Base-by-base conservation (phyloP, 2,329 filamentous ascomycete genomes). In the Pseudocercospora musae region DNA sequence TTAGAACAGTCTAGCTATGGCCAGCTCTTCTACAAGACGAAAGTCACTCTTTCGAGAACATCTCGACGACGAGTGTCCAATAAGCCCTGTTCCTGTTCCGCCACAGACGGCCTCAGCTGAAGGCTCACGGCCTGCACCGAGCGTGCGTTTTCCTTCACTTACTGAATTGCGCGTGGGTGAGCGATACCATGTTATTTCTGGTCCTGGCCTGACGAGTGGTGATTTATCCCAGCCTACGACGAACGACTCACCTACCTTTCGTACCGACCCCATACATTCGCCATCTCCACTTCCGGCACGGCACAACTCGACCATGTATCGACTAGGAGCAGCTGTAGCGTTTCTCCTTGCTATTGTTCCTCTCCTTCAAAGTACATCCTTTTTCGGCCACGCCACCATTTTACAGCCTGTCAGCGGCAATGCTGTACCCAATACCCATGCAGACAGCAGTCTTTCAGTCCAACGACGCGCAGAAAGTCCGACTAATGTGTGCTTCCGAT, bases 401-500 rank as follows among this genome's bases (percentile, higher is more conserved):
- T 49, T 73, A 13, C 67, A 74, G 40, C 71, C 70, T 18, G 74
- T 72, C 29, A 69, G 72, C 58, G 73, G 69, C 56, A 71, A 70
- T 54, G 64, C 68, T 1, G 69, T 75, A 60, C 69, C 66, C 15
- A 63, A 20, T 42, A 25, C 21, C 13, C 66, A 57, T 59, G 58
- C n/a, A 57, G 60, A 49, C 58, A 57, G 23, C 29, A 63, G n/a
- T 53, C 21, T 33, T 23, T 48, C 62, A 23, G 50, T 68, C n/a
- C 58, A 61, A 59, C 72, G 73, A 42, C 42, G 66, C 57, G 64
- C 64, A 33, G 65, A 52, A 33, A 85, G 79, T 65, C 77, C 82
- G 2, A 85, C 83, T 1, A 78, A 84, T 66, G 80, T 87, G 13
- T 90, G 88, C 71, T 82, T 82, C 58, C 78, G 88, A 73, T 91